Conservation (phyloP, 2,329 filamentous ascomycete species). For the Corynespora cassiicola region DNA sequence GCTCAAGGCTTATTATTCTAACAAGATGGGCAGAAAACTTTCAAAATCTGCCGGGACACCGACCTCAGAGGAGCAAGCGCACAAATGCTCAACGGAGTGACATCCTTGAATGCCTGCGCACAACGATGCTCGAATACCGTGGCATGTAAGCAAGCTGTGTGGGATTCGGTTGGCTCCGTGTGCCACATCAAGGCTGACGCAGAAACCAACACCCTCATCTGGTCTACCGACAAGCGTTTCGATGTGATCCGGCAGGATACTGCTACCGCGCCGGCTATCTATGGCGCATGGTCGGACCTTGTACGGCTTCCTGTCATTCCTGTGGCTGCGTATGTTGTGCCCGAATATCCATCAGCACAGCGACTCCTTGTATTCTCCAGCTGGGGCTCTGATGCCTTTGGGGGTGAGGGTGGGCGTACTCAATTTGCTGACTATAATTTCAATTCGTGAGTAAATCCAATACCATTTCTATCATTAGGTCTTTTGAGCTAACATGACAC, state of each 20-base stretch:
- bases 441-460: slow-evolving; percentile 21
- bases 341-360: slow-evolving; percentile 26
- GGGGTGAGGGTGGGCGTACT: slow-evolving; percentile 26
- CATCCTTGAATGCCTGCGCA: slow-evolving; percentile 24
- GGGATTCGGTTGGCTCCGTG: slow-evolving; percentile 16
- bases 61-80: slow-evolving; percentile 26
- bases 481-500: too few species aligned
- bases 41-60: slow-evolving; percentile 30
- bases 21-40: slow-evolving; percentile 21
- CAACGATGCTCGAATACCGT: slow-evolving; percentile 25
- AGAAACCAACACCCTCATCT: slow-evolving; percentile 26
- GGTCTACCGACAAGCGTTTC: slow-evolving; percentile 35
- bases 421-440: slow-evolving; percentile 36
- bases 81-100: slow-evolving; percentile 19
- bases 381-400: slow-evolving; percentile 33
- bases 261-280: slow-evolving; percentile 16
- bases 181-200: slow-evolving; percentile 34
- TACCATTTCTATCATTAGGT: too few species aligned
- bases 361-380: slow-evolving; percentile 33
- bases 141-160: slow-evolving; percentile 29
- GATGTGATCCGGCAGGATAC: slow-evolving; percentile 27
- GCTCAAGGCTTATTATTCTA: too few species aligned
- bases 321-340: slow-evolving; percentile 35
- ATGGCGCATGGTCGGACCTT: slow-evolving; percentile 32
- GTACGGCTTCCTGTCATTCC: slow-evolving; percentile 34